Evolutionary conservation across 179 eudicot genomes (phyloP), one percentile per base, ranked within the genome.

Genomic region (Pouteria campechiana): DNA sequence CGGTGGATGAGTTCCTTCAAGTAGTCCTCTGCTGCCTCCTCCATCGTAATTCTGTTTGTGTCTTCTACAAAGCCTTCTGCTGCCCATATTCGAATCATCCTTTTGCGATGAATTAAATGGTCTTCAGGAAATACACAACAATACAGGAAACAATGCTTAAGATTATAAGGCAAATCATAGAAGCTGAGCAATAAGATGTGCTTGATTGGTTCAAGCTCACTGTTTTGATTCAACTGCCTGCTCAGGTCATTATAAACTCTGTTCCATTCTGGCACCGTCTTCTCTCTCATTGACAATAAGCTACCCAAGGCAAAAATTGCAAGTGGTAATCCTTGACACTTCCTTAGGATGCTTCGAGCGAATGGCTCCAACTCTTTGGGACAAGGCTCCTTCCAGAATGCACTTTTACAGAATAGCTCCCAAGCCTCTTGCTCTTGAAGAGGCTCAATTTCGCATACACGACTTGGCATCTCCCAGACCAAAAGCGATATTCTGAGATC

Each of bases 141-240:
- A 43, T 73, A 70, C 44, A 80, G 64, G 58, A 80, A 80, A 48
- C 84, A 80, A 7, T 72, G 71, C 38, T 76, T 76, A 5, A 80
- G 45, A 32, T 67, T 55, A 55, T 43, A 55, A 7, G 76, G 81
- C 17, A 80, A 40, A 60, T 76, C 83, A 38, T 65, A 59, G 43
- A 70, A 80, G 50, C 90, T 80, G 32, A 76, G 55, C 25, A 66
- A 40, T 38, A 80, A 32, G 29, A 76, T 44, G 9, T 61, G 67
- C 9, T 61, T 52, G 24, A 80, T 74, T 30, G 52, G 42, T 43
- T 57, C 37, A 21, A 44, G 60, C 53, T 48, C 24, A 55, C 44
- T 54, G 50, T 53, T 20, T 44, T 73, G 14, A 65, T 69, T 44
- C 38, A 67, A 44, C 28, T 66, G 52, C 74, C 57, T 59, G 33